phyloP scores from a whole-genome alignment of 2,329 filamentous ascomycete species.

The Claviceps africana region DNA sequence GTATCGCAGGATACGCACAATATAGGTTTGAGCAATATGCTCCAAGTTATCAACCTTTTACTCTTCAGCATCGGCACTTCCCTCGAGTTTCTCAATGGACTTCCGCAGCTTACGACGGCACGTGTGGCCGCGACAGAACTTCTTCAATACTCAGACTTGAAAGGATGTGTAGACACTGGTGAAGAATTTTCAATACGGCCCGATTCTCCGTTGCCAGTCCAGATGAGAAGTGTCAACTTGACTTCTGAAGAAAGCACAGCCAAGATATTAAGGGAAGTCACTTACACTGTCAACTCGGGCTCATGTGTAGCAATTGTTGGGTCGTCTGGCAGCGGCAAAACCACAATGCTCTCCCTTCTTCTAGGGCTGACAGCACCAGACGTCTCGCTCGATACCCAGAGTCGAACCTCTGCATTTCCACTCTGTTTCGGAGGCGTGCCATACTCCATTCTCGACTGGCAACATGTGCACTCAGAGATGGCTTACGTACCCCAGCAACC shows the following conservation, averaged over 20 bases:
- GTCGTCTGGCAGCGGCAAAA: constrained; percentile 79
- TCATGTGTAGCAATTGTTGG: constrained; percentile 69
- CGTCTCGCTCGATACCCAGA: neutral
- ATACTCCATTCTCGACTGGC: constrained; percentile 44
- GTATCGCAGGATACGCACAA: constrained; percentile 32
- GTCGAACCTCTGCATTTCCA: constrained; percentile 11
- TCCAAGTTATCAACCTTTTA: constrained; percentile 68
- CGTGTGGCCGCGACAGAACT: constrained; percentile 60
- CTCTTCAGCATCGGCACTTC: constrained; percentile 71
- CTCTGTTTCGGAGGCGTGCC: constrained; percentile 46
- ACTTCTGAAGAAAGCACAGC: neutral
- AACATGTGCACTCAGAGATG: constrained; percentile 44
- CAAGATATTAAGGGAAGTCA: constrained; percentile 12
- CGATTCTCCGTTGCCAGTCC: constrained; percentile 29
- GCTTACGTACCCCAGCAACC: constrained; percentile 59
- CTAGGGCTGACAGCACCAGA: constrained; percentile 50
- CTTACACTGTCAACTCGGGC: constrained; percentile 47
- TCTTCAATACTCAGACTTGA: constrained; percentile 46
- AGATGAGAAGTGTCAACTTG: constrained; percentile 45
- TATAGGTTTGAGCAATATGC: constrained; percentile 42
- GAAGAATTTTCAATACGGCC: constrained; percentile 21
- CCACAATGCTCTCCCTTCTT: constrained; percentile 63
- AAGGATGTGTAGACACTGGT: neutral
- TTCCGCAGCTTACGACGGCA: constrained; percentile 69
- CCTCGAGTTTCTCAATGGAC: constrained; percentile 52